A percentile compares a stretch with the other conserved stretches of the same genome.
phyloP scores from a whole-genome alignment of 441 rosid genomes.

The Populus hybrid region DNA sequence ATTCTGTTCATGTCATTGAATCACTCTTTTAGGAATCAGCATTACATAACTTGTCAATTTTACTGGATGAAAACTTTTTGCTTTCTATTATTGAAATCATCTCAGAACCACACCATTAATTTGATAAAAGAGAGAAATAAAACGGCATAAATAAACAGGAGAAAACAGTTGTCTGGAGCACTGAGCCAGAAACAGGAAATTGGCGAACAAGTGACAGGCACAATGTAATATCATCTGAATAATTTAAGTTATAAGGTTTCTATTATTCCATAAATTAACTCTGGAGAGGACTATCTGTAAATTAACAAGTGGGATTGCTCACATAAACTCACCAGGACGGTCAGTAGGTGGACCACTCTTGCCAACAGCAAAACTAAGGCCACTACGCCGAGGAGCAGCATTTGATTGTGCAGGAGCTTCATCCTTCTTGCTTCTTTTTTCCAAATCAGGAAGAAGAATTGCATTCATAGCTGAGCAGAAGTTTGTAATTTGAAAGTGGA shows the following conservation, averaged over 20 bases:
- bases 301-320: not conserved
- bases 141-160: not conserved
- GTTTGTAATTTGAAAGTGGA: slow-evolving; percentile 54
- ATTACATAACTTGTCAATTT: not conserved
- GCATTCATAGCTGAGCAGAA: slow-evolving; percentile 61
- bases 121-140: not conserved
- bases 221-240: not conserved
- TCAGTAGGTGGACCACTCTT: slow-evolving; percentile 29
- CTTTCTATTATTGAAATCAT: not conserved
- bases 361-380: slow-evolving; percentile 75
- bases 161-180: not conserved
- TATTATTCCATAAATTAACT: not conserved
- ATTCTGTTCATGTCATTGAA: not conserved
- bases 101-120: not conserved
- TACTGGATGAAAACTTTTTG: not conserved
- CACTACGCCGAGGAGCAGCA: slow-evolving; percentile 51
- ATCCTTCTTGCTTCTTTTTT: slow-evolving; percentile 17
- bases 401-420: slow-evolving; percentile 29
- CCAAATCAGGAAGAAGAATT: slow-evolving; percentile 48
- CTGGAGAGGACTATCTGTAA: not conserved
- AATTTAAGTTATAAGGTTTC: not conserved
- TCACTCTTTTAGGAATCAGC: not conserved
- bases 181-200: not conserved
- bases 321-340: slow-evolving; percentile 42
- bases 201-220: not conserved